Evolutionary conservation across 805 yeast genomes (phyloP), one percentile per base, ranked within the genome.

Genomic region (Starmerella scarabaei): DNA sequence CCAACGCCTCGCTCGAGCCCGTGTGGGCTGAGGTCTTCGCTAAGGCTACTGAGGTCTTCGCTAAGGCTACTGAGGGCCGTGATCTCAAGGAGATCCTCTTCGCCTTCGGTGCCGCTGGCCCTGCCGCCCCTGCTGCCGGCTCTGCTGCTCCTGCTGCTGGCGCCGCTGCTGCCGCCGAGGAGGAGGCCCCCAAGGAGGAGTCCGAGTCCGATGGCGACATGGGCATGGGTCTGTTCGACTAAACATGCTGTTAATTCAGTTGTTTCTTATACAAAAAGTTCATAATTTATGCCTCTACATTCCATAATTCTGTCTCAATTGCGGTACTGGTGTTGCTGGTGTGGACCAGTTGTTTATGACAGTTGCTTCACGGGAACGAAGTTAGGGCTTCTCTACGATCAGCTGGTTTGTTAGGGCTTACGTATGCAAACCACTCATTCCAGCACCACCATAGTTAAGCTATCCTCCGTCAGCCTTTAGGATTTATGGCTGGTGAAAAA

Each of bases 201-300:
- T 71, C 64, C 48, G 69, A 66, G 56, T 73, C 71, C 51, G 81
- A 72, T 44, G 62, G 51, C 36, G 68, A 84, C 76, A 84, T 86
- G 96, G 97, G 96, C 58, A 80, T 86, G 85, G 97, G 95, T 74
- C 75, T 88, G 67, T 88, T 88, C 77, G 98, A 85, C 76, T 88
- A 88, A 75, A 60, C 57, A 51, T 23, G 31, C 33, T 24, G 40
- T 35, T 20, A 21, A 21, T 12, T 17, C 16, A 19, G 15, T 38
- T 33, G n/a, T n/a, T 23, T 23, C 11, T 23, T 23, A 23, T 23
- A 23, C 7, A 23, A 23, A 23, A 29, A 30, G 23, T 30, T 36
- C 23, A 38, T 42, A 42, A 41, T 44, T 37, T 43, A 40, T 43
- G 36, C 35, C 12, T 12, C n/a, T 16, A 20, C 17, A 8, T 20